Percentiles rank a stretch among this genome's conserved stretches.
Evolutionary conservation across 1,284 basidiomycete species (phyloP).

Genomic region (Leccinum fallax): DNA sequence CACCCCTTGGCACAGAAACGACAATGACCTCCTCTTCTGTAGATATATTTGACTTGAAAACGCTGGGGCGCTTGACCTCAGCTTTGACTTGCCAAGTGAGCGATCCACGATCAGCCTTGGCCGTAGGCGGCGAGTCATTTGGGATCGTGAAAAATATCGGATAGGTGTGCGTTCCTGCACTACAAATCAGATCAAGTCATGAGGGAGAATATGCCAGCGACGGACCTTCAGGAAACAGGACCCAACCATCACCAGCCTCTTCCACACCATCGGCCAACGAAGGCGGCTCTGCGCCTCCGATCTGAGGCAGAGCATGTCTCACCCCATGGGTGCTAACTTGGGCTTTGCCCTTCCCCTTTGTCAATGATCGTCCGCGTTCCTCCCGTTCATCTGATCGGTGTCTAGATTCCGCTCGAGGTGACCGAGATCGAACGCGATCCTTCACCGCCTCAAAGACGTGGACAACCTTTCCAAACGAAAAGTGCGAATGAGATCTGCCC

Average conservation of each 20-base stretch:
- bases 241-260: slow-evolving; percentile 70
- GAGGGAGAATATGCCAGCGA: slow-evolving; percentile 21
- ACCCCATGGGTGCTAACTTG: background rate
- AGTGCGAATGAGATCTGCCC: slow-evolving; percentile 40
- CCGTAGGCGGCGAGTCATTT: slow-evolving; percentile 76
- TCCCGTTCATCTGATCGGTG: slow-evolving; percentile 18
- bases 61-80: slow-evolving; percentile 80
- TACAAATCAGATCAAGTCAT: slow-evolving; percentile 3
- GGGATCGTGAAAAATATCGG: slow-evolving; percentile 92
- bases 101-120: slow-evolving; percentile 79
- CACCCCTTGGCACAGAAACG: slow-evolving; percentile 73
- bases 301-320: background rate
- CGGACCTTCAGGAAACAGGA: slow-evolving; percentile 86
- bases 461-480: slow-evolving; percentile 41
- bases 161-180: slow-evolving; percentile 87
- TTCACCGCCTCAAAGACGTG: slow-evolving; percentile 43
- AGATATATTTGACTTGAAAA: slow-evolving; percentile 75
- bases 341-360: slow-evolving; percentile 23
- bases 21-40: slow-evolving; percentile 77
- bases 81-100: slow-evolving; percentile 85
- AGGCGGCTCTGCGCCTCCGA: slow-evolving; percentile 4
- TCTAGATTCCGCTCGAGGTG: slow-evolving; percentile 30
- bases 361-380: slow-evolving; percentile 27
- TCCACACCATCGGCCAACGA: slow-evolving; percentile 40
- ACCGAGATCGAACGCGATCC: slow-evolving; percentile 45